Base-by-base conservation (phyloP, 2,329 filamentous ascomycete genomes). In the Aspergillus transmontanensis region DNA sequence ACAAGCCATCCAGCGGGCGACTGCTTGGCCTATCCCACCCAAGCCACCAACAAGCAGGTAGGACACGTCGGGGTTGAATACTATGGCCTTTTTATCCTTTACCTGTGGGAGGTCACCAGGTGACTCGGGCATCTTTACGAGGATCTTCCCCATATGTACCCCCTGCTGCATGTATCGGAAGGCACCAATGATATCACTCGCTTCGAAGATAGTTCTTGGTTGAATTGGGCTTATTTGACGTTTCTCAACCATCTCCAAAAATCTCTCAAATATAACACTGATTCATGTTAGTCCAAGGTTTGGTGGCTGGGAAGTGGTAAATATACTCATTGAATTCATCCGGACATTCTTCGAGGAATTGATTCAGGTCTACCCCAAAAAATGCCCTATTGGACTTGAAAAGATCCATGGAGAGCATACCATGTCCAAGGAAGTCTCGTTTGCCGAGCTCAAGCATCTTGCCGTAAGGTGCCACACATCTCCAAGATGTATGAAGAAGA, bases 1-100 rank as follows among this genome's bases (percentile, higher is more conserved):
- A 12, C 54, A 51, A 5, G 62, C 68, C 64, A 68, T 65, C 57
- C 65, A 64, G 12, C 14, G 12, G 12, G 34, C 9, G 14, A 36
- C 14, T 6, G 34, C 34, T 36, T 36, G 34, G 14, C 34, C 34
- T 6, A 36, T 14, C 12, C 34, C 34, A 36, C 34, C 34, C 12
- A 36, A 16, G 14, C 34, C 34, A 5, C 34, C 34, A 36, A 36
- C 34, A 9, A 36, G 34, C 12, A 36, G 14, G 14, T 36, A 36
- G 4, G 34, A 14, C 9, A 14, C 34, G 14, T 36, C 34, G 9
- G 34, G 34, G 5, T 36, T 36, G 14, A 16, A 36, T 36, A 16
- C 32, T 34, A 34, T 34, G 32, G 9, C 10, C 32, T 11, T 34
- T 34, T 34, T 34, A 34, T 34, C 32, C 11, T 34, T 11, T 34